Percentiles rank a stretch among this genome's conserved stretches.
Conservation (phyloP, 176 grass and related monocot genomes). For the Pharus latifolius region DNA sequence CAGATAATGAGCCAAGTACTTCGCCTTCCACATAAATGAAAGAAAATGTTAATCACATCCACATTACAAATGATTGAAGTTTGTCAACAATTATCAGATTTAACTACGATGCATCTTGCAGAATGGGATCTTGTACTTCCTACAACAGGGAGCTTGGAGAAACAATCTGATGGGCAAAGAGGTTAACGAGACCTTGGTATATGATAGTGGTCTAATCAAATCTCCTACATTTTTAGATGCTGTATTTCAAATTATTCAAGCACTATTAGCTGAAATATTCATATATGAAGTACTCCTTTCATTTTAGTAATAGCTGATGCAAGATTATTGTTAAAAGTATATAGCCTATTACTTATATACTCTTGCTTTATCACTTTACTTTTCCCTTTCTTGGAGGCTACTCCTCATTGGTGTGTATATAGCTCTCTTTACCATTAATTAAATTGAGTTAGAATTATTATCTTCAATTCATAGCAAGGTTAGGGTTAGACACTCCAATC, state of each 20-base stretch:
- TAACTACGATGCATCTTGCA: neutral
- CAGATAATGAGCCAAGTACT: slow-evolving; percentile 79
- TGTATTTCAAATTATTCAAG: neutral
- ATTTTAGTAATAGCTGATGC: neutral
- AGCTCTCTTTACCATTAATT: too few relatives aligned
- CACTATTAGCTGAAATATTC: neutral
- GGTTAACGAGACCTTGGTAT: neutral
- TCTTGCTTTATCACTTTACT: too few relatives aligned
- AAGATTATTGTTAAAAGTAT: too few relatives aligned
- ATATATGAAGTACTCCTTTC: neutral
- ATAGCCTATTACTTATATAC: too few relatives aligned
- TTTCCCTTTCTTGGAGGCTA: too few relatives aligned
- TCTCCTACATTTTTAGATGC: neutral
- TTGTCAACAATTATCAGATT: slow-evolving; percentile 1
- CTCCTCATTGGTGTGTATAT: too few relatives aligned
- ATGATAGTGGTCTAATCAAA: neutral
- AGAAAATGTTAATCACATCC: slow-evolving; percentile 7
- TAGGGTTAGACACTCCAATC: too few relatives aligned
- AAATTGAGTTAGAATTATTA: too few relatives aligned
- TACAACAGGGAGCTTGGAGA: neutral
- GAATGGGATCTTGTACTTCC: slow-evolving; percentile 1
- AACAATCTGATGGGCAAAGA: neutral
- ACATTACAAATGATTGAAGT: neutral
- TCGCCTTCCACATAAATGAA: slow-evolving; percentile 53
- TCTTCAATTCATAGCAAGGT: too few relatives aligned